phyloP scores from a whole-genome alignment of 768 basidiomycete genomes.

The Lenzites betulinus region DNA sequence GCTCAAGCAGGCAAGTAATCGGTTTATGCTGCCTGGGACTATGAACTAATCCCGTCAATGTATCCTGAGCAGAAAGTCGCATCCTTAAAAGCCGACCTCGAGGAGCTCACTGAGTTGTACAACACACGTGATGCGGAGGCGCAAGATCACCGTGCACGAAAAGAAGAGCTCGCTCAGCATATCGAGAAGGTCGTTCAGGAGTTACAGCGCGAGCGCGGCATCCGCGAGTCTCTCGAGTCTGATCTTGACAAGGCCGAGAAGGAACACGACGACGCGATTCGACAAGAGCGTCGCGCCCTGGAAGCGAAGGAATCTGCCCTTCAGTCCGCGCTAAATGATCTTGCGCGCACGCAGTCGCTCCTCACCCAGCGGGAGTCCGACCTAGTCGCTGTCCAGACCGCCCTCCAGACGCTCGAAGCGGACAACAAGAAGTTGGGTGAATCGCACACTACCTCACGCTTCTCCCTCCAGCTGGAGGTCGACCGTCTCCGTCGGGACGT shows the following conservation, averaged over 20 bases:
- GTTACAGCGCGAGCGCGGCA: slow-evolving; percentile 56
- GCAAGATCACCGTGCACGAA: slow-evolving; percentile 64
- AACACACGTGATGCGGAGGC: slow-evolving; percentile 64
- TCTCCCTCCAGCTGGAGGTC: slow-evolving; percentile 87
- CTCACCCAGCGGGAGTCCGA: slow-evolving; percentile 77
- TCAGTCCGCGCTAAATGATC: slow-evolving; percentile 61
- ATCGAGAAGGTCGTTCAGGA: slow-evolving; percentile 71
- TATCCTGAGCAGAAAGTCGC: slow-evolving; percentile 60
- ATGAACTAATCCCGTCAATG: neutral
- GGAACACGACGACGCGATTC: slow-evolving; percentile 61
- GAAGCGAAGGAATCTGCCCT: slow-evolving; percentile 74
- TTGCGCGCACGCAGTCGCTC: slow-evolving; percentile 61
- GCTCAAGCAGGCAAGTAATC: slow-evolving; percentile 71
- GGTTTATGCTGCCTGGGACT: neutral
- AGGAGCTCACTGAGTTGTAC: slow-evolving; percentile 65
- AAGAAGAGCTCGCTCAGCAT: slow-evolving; percentile 77
- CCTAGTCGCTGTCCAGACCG: slow-evolving; percentile 68
- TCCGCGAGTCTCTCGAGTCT: slow-evolving; percentile 53
- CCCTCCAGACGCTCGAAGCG: slow-evolving; percentile 68
- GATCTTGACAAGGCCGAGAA: slow-evolving; percentile 60
- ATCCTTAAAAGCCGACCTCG: slow-evolving; percentile 61
- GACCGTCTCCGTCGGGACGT: slow-evolving; percentile 86
- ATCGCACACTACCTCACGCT: slow-evolving; percentile 77
- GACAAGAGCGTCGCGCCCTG: slow-evolving; percentile 60
- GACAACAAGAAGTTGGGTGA: slow-evolving; percentile 84